Evolutionary conservation across 129 eudicot species (phyloP).

Genomic region (Logfia minima): DNA sequence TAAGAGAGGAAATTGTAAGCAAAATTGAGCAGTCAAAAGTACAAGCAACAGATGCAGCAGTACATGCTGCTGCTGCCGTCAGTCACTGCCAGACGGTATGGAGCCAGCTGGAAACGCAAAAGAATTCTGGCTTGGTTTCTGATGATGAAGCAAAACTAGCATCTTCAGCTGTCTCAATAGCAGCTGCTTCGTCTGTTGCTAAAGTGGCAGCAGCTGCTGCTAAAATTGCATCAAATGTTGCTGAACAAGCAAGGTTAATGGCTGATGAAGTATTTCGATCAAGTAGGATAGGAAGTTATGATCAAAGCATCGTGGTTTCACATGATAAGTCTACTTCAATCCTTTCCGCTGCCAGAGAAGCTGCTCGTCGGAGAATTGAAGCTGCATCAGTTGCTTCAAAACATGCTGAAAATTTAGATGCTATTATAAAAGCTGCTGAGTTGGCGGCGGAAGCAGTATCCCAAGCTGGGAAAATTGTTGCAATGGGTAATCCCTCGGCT

Average conservation of each 20-base stretch:
- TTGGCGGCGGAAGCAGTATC: slow-evolving; percentile 96
- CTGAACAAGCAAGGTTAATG: slow-evolving; percentile 80
- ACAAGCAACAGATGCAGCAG: slow-evolving; percentile 79
- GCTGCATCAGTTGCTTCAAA: slow-evolving; percentile 92
- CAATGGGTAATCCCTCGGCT: slow-evolving; percentile 67
- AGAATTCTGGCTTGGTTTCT: slow-evolving; percentile 50
- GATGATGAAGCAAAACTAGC: slow-evolving; percentile 71
- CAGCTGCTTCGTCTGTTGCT: slow-evolving; percentile 96
- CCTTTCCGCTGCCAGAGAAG: slow-evolving; percentile 84
- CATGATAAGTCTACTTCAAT: slow-evolving; percentile 41
- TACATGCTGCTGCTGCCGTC: slow-evolving; percentile 66
- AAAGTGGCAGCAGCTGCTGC: slow-evolving; percentile 98
- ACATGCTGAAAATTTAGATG: slow-evolving; percentile 94
- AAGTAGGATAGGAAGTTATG: slow-evolving; percentile 26
- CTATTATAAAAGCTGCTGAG: slow-evolving; percentile 89
- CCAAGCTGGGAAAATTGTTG: slow-evolving; percentile 83
- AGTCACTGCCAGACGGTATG: slow-evolving; percentile 66
- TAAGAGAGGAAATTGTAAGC: slow-evolving; percentile 41
- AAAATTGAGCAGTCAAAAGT: slow-evolving; percentile 77
- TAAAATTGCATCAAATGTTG: slow-evolving; percentile 70
- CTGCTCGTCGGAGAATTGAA: slow-evolving; percentile 79
- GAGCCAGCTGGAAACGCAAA: slow-evolving; percentile 62
- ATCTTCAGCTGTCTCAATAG: slow-evolving; percentile 77
- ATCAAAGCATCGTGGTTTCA: slow-evolving; percentile 10
- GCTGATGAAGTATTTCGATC: slow-evolving; percentile 67